Conservation (phyloP, 306 rosid genomes). For the Prunus mume region DNA sequence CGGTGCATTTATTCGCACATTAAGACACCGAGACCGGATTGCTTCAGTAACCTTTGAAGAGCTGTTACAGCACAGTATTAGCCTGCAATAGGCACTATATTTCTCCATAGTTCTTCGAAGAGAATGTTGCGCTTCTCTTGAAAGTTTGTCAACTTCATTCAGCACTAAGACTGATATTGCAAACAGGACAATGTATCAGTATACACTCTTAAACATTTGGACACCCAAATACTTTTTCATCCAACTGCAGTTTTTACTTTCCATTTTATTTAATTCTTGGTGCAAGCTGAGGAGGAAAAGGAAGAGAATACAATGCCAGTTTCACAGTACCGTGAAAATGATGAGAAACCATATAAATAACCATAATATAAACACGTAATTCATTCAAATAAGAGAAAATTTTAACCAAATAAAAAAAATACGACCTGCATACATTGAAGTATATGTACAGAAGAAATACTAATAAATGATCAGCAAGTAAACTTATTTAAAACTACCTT, state of each 20-base stretch:
- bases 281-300: background rate
- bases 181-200: slow-evolving; percentile 29
- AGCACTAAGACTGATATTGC: slow-evolving; percentile 66
- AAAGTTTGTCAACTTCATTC: slow-evolving; percentile 91
- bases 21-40: slow-evolving; percentile 91
- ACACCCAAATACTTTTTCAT: background rate
- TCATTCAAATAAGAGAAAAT: background rate
- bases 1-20: slow-evolving; percentile 81
- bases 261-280: background rate
- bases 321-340: background rate
- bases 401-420: no score
- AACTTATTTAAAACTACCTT: slow-evolving; percentile 41
- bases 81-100: slow-evolving; percentile 85
- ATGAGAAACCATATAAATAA: background rate
- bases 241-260: background rate
- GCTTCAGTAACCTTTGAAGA: slow-evolving; percentile 97
- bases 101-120: slow-evolving; percentile 96
- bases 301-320: background rate
- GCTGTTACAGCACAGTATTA: slow-evolving; percentile 88
- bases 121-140: slow-evolving; percentile 94
- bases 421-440: background rate
- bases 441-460: background rate
- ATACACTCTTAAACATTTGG: background rate
- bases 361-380: background rate
- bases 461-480: no score